Conservation (phyloP, 2,329 filamentous ascomycete species). For the Diplodia mutila region DNA sequence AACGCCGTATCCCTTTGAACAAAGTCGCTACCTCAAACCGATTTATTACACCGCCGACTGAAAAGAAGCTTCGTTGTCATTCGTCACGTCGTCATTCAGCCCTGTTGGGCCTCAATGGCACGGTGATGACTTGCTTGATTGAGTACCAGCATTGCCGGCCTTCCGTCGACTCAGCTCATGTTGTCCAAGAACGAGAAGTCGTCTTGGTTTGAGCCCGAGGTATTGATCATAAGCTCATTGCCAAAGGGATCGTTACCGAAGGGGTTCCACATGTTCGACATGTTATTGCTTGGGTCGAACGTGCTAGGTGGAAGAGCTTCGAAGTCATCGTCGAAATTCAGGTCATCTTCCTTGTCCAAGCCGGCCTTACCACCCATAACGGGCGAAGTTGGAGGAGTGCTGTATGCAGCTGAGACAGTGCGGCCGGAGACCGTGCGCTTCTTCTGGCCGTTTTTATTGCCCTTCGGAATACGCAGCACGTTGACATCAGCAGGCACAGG, state of each 20-base stretch:
- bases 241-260: constrained; percentile 14
- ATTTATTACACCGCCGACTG: constrained; percentile 16
- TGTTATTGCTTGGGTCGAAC: neutral
- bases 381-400: constrained; percentile 44
- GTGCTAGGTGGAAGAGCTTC: constrained; percentile 2
- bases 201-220: constrained; percentile 11
- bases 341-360: constrained; percentile 10
- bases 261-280: constrained; percentile 18
- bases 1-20: constrained; percentile 20
- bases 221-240: constrained; percentile 20
- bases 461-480: constrained; percentile 21
- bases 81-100: constrained; percentile 18
- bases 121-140: neutral
- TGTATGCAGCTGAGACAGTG: constrained; percentile 38
- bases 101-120: neutral
- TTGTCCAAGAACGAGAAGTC: constrained; percentile 14
- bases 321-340: constrained; percentile 22
- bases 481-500: constrained; percentile 34
- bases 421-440: constrained; percentile 17
- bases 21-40: constrained; percentile 18
- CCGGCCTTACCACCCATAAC: constrained; percentile 3
- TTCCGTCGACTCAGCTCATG: constrained; percentile 8
- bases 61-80: constrained; percentile 19
- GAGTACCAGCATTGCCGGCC: neutral
- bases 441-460: constrained; percentile 10